Conservation (phyloP, 441 rosid species). For the California macrophylla region DNA sequence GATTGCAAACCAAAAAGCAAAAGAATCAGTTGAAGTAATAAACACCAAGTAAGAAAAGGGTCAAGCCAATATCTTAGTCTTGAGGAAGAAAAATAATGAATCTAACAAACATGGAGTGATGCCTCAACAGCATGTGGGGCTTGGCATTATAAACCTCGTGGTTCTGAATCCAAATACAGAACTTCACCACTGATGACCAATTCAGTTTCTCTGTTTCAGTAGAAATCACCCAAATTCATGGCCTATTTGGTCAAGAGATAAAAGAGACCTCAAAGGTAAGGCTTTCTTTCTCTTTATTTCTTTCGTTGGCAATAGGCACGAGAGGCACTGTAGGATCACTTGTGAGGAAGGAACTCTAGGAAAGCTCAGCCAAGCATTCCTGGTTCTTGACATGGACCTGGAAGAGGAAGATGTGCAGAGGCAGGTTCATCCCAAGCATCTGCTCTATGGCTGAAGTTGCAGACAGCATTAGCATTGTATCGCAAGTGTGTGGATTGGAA, state of each 20-base stretch:
- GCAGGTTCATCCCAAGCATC: constrained; percentile 8
- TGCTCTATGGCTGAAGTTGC: background rate
- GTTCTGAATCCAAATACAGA: background rate
- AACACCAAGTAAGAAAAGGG: background rate
- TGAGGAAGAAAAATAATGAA: background rate
- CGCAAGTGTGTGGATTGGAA: background rate
- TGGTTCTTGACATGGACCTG: constrained; percentile 44
- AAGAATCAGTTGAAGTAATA: background rate
- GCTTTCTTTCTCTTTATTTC: no score
- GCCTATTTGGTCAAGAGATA: background rate
- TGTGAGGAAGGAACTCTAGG: constrained; percentile 50
- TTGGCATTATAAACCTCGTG: background rate
- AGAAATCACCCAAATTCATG: background rate
- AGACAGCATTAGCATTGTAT: background rate
- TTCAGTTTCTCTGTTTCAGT: background rate
- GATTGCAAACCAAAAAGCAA: constrained; percentile 1
- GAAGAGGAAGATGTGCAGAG: constrained; percentile 37
- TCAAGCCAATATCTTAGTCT: background rate
- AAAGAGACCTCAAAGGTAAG: background rate
- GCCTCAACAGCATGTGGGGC: background rate
- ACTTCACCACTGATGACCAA: background rate
- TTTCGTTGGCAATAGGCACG: constrained; percentile 70
- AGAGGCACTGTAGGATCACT: constrained; percentile 81
- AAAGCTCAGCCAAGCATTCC: constrained; percentile 14
- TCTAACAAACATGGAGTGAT: background rate